A percentile compares a stretch with the other conserved stretches of the same genome.
phyloP scores from a whole-genome alignment of 202 grass and related monocot genomes.

The Saccharum hybrid region DNA sequence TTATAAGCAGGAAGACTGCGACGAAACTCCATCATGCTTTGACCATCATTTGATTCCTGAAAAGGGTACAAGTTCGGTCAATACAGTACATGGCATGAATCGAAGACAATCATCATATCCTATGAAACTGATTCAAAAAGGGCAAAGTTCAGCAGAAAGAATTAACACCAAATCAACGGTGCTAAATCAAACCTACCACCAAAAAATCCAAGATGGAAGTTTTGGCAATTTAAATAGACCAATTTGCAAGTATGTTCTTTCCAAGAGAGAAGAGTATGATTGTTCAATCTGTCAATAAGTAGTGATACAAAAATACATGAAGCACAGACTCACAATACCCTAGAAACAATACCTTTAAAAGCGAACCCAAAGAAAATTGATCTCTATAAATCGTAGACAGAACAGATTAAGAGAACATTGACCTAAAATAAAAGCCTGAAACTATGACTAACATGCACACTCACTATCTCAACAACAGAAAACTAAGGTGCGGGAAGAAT shows the following conservation, averaged over 20 bases:
- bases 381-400: not conserved
- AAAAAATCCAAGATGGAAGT: constrained; percentile 9
- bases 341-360: constrained; percentile 14
- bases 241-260: not conserved
- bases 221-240: constrained; percentile 4
- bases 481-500: not conserved
- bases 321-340: not conserved
- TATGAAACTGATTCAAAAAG: constrained; percentile 8
- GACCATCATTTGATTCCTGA: constrained; percentile 88
- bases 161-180: constrained; percentile 6
- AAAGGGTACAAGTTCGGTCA: constrained; percentile 26
- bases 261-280: not conserved
- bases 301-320: constrained; percentile 12
- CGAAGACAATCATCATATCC: not conserved
- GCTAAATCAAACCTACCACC: constrained; percentile 6
- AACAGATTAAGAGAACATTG: constrained; percentile 1
- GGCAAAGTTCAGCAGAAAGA: not conserved
- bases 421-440: not conserved
- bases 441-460: constrained; percentile 11
- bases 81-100: constrained; percentile 10
- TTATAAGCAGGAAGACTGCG: constrained; percentile 84
- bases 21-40: constrained; percentile 94
- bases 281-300: constrained; percentile 12
- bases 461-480: not conserved
- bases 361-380: constrained; percentile 12